Evolutionary conservation across 352 stramenopile genomes (phyloP).

Genomic region (Globisporangium carolinianum): DNA sequence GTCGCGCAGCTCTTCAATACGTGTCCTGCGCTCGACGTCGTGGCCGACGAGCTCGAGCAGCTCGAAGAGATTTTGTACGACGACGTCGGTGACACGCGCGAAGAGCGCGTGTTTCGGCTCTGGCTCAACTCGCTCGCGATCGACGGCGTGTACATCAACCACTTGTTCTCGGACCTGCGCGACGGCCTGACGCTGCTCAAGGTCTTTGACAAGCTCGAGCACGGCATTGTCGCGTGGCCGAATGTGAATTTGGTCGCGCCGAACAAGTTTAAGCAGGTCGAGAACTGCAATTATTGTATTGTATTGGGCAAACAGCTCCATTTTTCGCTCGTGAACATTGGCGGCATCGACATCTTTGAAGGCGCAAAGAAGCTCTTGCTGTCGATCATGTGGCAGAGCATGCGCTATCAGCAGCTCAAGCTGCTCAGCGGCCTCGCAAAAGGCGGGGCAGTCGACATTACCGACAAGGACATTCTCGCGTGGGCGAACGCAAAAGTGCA

Average conservation of each 20-base stretch:
- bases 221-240: slow-evolving; percentile 83
- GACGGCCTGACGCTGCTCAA: slow-evolving; percentile 89
- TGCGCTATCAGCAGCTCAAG: slow-evolving; percentile 89
- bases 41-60: slow-evolving; percentile 82
- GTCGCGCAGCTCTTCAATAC: slow-evolving; percentile 91
- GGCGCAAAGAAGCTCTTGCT: slow-evolving; percentile 91
- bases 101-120: slow-evolving; percentile 87
- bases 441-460: slow-evolving; percentile 39
- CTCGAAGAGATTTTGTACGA: slow-evolving; percentile 86
- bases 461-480: slow-evolving; percentile 75
- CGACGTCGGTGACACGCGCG: slow-evolving; percentile 78
- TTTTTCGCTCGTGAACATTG: slow-evolving; percentile 88
- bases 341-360: slow-evolving; percentile 89
- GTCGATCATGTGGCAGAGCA: slow-evolving; percentile 93
- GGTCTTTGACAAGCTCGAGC: slow-evolving; percentile 86
- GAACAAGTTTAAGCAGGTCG: slow-evolving; percentile 89
- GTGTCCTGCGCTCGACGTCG: slow-evolving; percentile 74
- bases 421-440: slow-evolving; percentile 60
- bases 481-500: slow-evolving; percentile 84
- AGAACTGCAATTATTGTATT: slow-evolving; percentile 89
- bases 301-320: slow-evolving; percentile 84
- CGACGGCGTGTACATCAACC: slow-evolving; percentile 85
- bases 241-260: slow-evolving; percentile 84
- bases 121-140: slow-evolving; percentile 92
- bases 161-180: slow-evolving; percentile 87